Percentiles rank a stretch among this genome's conserved stretches.
phyloP scores from a whole-genome alignment of 116 monocot species.

The Dioscorea cayenensis region DNA sequence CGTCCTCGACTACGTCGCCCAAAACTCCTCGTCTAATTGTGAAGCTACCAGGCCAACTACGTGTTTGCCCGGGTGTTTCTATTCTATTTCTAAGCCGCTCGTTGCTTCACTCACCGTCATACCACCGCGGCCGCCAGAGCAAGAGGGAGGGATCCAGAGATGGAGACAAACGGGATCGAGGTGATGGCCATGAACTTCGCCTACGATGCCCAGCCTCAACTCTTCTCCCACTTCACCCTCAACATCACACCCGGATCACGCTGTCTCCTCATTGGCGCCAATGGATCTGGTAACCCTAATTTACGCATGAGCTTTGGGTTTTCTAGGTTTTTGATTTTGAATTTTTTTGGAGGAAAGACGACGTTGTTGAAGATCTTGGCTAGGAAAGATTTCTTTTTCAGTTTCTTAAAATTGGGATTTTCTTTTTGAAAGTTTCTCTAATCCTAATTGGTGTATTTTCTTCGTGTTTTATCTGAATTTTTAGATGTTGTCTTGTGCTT shows the following conservation, averaged over 20 bases:
- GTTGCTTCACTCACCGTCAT: too few species aligned
- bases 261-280: slow-evolving; percentile 88
- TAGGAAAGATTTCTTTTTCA: slow-evolving; percentile 64
- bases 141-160: slow-evolving; percentile 1
- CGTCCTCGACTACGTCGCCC: too few species aligned
- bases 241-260: slow-evolving; percentile 62
- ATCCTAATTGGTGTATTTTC: too few species aligned
- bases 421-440: too few species aligned
- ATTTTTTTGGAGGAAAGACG: slow-evolving; percentile 73
- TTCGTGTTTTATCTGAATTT: too few species aligned
- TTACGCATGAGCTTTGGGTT: not conserved
- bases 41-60: too few species aligned
- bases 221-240: slow-evolving; percentile 71
- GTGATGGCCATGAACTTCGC: slow-evolving; percentile 66
- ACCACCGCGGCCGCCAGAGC: not conserved
- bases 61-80: too few species aligned
- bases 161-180: slow-evolving; percentile 47
- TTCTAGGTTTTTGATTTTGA: not conserved
- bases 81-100: too few species aligned
- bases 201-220: slow-evolving; percentile 61
- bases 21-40: too few species aligned
- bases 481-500: too few species aligned
- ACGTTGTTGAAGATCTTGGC: slow-evolving; percentile 89
- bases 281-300: slow-evolving; percentile 67
- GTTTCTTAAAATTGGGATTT: too few species aligned